These are phyloP conservation scores for Crithidia thermophila DNA, from an alignment of 208 protist genomes.

Conservation along the genomic window DNA sequence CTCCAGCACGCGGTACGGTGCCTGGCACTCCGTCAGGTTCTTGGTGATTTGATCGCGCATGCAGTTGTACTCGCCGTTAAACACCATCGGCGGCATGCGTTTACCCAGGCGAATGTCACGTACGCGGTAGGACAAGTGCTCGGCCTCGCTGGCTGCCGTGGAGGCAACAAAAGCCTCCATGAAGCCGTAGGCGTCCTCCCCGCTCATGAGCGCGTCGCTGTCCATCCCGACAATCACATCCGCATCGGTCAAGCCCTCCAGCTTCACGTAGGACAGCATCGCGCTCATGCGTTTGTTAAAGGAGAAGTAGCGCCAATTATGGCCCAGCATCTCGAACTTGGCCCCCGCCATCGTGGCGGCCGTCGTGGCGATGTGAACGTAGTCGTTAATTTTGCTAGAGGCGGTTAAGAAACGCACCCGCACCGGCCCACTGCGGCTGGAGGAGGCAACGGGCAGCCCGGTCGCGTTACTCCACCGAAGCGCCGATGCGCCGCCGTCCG, in stretches of 20 bases:
- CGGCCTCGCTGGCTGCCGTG: slow-evolving; percentile 4
- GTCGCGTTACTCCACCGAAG: slow-evolving; percentile 5
- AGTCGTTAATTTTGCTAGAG: slow-evolving; percentile 5
- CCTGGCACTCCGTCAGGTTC: background rate
- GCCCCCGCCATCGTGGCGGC: slow-evolving; percentile 20
- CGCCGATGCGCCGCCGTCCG: slow-evolving; percentile 4
- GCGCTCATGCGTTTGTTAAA: slow-evolving; percentile 1
- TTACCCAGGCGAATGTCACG: slow-evolving; percentile 9
- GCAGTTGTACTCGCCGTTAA: slow-evolving; percentile 7
- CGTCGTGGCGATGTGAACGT: slow-evolving; percentile 16
- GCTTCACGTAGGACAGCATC: slow-evolving; percentile 13
- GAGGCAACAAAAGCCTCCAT: slow-evolving; percentile 14
- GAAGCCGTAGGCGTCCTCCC: slow-evolving; percentile 15
- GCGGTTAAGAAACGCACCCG: slow-evolving; percentile 12
- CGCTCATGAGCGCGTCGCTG: slow-evolving; percentile 12
- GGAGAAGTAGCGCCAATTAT: slow-evolving; percentile 4
- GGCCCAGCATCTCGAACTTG: slow-evolving; percentile 5
- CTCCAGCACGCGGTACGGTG: background rate
- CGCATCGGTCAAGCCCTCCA: slow-evolving; percentile 9
- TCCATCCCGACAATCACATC: slow-evolving; percentile 18
- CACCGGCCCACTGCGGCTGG: background rate
- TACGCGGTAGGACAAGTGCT: slow-evolving; percentile 10
- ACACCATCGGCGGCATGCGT: slow-evolving; percentile 3
- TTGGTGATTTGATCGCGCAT: slow-evolving; percentile 8
- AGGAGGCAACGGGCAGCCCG: slow-evolving; percentile 6